phyloP scores from a whole-genome alignment of 2,329 filamentous ascomycete species.

The Didymella lethalis region DNA sequence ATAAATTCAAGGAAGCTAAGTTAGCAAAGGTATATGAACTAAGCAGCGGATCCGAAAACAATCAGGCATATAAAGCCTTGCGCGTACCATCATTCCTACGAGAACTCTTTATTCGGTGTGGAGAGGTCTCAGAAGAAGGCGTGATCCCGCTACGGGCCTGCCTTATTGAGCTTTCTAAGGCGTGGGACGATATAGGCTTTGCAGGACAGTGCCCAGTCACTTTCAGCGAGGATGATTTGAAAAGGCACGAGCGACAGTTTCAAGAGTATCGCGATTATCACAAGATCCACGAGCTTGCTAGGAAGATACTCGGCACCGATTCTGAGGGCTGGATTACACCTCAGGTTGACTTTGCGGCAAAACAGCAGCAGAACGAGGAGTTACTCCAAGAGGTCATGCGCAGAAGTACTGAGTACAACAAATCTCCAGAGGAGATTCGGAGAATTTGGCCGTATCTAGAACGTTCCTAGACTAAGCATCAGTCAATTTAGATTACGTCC shows the following conservation, averaged over 20 bases:
- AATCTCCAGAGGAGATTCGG: slow-evolving; percentile 24
- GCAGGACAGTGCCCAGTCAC: slow-evolving; percentile 36
- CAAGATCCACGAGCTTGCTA: slow-evolving; percentile 36
- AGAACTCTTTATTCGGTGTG: slow-evolving; percentile 45
- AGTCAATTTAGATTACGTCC: not conserved
- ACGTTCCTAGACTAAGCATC: not conserved
- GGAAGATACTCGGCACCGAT: slow-evolving; percentile 44
- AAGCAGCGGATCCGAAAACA: slow-evolving; percentile 31
- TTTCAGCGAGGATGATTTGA: slow-evolving; percentile 40
- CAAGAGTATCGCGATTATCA: slow-evolving; percentile 42
- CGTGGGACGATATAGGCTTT: slow-evolving; percentile 40
- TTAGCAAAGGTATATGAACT: slow-evolving; percentile 45
- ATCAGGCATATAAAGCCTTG: slow-evolving; percentile 33
- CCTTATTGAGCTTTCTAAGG: slow-evolving; percentile 43
- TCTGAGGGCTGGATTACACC: slow-evolving; percentile 49
- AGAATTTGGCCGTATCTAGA: slow-evolving; percentile 27
- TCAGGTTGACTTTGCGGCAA: slow-evolving; percentile 35
- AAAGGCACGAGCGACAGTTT: slow-evolving; percentile 40
- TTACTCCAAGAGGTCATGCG: slow-evolving; percentile 29
- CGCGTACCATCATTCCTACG: slow-evolving; percentile 40
- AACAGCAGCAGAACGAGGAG: slow-evolving; percentile 34
- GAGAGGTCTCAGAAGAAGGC: slow-evolving; percentile 40
- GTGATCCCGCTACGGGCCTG: slow-evolving; percentile 46
- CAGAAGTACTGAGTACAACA: slow-evolving; percentile 25
- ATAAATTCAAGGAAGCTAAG: slow-evolving; percentile 21